phyloP scores from a whole-genome alignment of 352 stramenopile genomes.

The Globisporangium barbulae region DNA sequence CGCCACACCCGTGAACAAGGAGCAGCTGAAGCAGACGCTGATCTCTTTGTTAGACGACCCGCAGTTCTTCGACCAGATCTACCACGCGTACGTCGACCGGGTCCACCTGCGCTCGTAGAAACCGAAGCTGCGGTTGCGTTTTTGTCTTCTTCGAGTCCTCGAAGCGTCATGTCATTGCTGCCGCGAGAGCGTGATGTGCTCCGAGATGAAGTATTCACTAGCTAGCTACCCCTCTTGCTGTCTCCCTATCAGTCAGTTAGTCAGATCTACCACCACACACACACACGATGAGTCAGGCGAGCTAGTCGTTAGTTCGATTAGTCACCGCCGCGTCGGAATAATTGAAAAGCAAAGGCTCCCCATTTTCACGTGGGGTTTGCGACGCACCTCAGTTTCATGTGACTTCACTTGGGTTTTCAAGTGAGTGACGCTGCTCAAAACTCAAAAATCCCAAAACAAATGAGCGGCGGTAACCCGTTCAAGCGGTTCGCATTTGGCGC shows the following conservation, averaged over 20 bases:
- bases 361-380: background rate
- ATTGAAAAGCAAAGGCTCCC: background rate
- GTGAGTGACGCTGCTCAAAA: background rate
- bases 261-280: background rate
- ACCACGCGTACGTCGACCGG: slow-evolving; percentile 78
- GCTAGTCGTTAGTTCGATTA: background rate
- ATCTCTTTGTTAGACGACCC: slow-evolving; percentile 75
- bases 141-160: slow-evolving; percentile 5
- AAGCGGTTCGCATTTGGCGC: slow-evolving; percentile 52
- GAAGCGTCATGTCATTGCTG: background rate
- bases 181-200: too few species aligned
- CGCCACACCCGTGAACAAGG: slow-evolving; percentile 59
- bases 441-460: background rate
- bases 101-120: slow-evolving; percentile 46
- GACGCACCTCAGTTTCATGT: background rate
- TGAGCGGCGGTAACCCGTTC: slow-evolving; percentile 47
- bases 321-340: background rate
- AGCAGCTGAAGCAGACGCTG: slow-evolving; percentile 84
- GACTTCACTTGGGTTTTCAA: background rate
- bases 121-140: background rate
- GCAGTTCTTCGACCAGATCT: slow-evolving; percentile 88
- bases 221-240: background rate
- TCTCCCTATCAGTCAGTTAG: background rate
- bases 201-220: background rate
- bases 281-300: slow-evolving; percentile 2